phyloP scores from a whole-genome alignment of 1,139 yeast genomes.

The Taiozyma onychis region DNA sequence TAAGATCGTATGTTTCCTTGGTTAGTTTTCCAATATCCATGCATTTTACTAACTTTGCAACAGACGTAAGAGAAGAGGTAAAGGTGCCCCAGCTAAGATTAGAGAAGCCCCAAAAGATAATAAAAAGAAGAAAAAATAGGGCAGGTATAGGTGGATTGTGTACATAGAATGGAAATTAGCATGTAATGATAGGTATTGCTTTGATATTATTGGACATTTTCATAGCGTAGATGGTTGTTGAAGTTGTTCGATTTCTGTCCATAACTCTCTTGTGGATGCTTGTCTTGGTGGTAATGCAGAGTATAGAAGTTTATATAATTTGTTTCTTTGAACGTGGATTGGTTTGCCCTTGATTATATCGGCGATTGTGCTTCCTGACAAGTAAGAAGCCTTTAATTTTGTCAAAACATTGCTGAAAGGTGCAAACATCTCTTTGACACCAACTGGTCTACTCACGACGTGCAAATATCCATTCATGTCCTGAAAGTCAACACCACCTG shows the following conservation, averaged over 20 bases:
- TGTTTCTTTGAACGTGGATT: slow-evolving; percentile 40
- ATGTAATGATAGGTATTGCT: neutral
- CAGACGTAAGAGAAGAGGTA: slow-evolving; percentile 74
- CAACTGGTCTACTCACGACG: slow-evolving; percentile 41
- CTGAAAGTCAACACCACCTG: slow-evolving; percentile 72
- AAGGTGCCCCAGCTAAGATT: slow-evolving; percentile 88
- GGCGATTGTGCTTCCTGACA: slow-evolving; percentile 35
- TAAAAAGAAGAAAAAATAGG: slow-evolving; percentile 36
- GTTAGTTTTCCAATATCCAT: neutral
- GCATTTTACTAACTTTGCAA: slow-evolving; percentile 2
- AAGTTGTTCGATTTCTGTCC: slow-evolving; percentile 16
- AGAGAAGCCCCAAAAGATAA: slow-evolving; percentile 34
- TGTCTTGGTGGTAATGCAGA: slow-evolving; percentile 43
- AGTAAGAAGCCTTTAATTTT: slow-evolving; percentile 36
- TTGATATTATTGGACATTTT: neutral
- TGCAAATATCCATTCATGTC: slow-evolving; percentile 22
- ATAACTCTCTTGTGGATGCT: slow-evolving; percentile 25
- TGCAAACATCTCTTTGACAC: slow-evolving; percentile 37
- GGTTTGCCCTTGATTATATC: slow-evolving; percentile 40
- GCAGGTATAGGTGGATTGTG: slow-evolving; percentile 1
- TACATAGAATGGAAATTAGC: slow-evolving; percentile 2
- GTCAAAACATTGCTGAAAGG: slow-evolving; percentile 39
- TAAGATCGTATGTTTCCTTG: slow-evolving; percentile 33
- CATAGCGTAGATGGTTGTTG: neutral
- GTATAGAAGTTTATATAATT: slow-evolving; percentile 42